These are phyloP conservation scores for Globisporangium yorkense DNA, from an alignment of 352 stramenopile genomes.

Conservation along the genomic window DNA sequence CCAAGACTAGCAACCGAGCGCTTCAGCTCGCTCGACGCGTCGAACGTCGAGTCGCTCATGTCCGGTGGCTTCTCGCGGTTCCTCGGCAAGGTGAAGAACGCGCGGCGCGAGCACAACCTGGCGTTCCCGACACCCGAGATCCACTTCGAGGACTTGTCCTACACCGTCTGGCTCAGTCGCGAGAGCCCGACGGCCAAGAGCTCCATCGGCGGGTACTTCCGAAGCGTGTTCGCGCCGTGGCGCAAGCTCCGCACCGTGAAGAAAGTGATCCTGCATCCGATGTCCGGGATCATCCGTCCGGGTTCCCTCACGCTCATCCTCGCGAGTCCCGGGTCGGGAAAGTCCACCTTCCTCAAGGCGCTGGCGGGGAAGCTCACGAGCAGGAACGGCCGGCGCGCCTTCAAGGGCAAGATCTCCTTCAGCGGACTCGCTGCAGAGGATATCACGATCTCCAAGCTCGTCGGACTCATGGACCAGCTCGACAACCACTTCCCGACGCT, in stretches of 20 bases:
- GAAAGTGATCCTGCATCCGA: slow-evolving; percentile 48
- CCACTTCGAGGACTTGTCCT: slow-evolving; percentile 50
- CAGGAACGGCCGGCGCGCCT: slow-evolving; percentile 21
- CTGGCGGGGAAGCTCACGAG: slow-evolving; percentile 45
- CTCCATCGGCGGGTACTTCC: slow-evolving; percentile 30
- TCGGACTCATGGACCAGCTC: slow-evolving; percentile 55
- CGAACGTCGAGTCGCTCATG: slow-evolving; percentile 49
- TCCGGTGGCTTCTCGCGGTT: slow-evolving; percentile 51
- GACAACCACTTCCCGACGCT: slow-evolving; percentile 87
- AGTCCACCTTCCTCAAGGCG: slow-evolving; percentile 59
- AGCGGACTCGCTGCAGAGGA: slow-evolving; percentile 31
- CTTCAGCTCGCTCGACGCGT: slow-evolving; percentile 35
- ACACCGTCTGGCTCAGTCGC: slow-evolving; percentile 30
- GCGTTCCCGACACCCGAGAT: slow-evolving; percentile 53
- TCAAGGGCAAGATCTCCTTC: slow-evolving; percentile 43
- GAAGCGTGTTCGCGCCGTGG: slow-evolving; percentile 26
- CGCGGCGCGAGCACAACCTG: slow-evolving; percentile 42
- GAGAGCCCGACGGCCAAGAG: slow-evolving; percentile 23
- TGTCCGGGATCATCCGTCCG: slow-evolving; percentile 58
- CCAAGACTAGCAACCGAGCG: slow-evolving; percentile 12
- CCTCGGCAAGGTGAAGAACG: slow-evolving; percentile 35
- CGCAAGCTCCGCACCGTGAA: slow-evolving; percentile 22
- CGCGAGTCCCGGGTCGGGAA: slow-evolving; percentile 59
- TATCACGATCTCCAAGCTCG: slow-evolving; percentile 54
- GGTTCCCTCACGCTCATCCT: slow-evolving; percentile 56